Evolutionary conservation across 2,329 filamentous ascomycete species (phyloP).

Genomic region (Clonostachys rhizophaga): DNA sequence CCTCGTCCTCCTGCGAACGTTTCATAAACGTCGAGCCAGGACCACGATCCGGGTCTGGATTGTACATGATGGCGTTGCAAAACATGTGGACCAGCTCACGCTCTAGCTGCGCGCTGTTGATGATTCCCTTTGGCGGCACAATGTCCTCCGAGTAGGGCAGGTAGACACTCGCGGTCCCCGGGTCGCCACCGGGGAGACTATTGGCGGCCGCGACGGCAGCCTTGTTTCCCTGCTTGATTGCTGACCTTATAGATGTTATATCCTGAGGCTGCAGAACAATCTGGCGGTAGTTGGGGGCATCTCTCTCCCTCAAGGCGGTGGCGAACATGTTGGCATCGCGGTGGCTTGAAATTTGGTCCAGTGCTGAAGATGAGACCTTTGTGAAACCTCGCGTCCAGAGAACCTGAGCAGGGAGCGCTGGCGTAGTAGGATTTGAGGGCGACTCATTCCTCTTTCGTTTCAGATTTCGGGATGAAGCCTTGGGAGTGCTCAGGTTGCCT

Average conservation of each 20-base stretch:
- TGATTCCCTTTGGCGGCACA: slow-evolving; percentile 80
- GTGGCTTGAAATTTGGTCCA: slow-evolving; percentile 74
- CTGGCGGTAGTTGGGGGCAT: slow-evolving; percentile 71
- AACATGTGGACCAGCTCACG: slow-evolving; percentile 96
- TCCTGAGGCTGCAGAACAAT: slow-evolving; percentile 73
- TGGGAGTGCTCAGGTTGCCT: slow-evolving; percentile 26
- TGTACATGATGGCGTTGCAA: slow-evolving; percentile 98
- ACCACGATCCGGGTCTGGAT: slow-evolving; percentile 72
- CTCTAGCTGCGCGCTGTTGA: slow-evolving; percentile 90
- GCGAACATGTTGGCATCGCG: slow-evolving; percentile 78
- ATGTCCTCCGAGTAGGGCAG: slow-evolving; percentile 71
- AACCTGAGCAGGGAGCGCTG: slow-evolving; percentile 54
- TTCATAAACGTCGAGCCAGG: slow-evolving; percentile 59
- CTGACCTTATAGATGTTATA: slow-evolving; percentile 71
- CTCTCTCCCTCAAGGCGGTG: slow-evolving; percentile 67
- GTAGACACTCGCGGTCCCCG: slow-evolving; percentile 51
- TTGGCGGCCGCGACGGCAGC: slow-evolving; percentile 57
- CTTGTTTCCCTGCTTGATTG: slow-evolving; percentile 69
- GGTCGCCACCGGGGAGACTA: slow-evolving; percentile 55
- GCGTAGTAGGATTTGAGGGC: slow-evolving; percentile 39
- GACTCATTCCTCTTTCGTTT: slow-evolving; percentile 57
- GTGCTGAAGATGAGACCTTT: slow-evolving; percentile 65
- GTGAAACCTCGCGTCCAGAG: slow-evolving; percentile 73
- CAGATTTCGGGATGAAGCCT: slow-evolving; percentile 27
- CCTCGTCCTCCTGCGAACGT: slow-evolving; percentile 33